Evolutionary conservation across 2,329 filamentous ascomycete species (phyloP).

Genomic region (Fusarium sacchari): DNA sequence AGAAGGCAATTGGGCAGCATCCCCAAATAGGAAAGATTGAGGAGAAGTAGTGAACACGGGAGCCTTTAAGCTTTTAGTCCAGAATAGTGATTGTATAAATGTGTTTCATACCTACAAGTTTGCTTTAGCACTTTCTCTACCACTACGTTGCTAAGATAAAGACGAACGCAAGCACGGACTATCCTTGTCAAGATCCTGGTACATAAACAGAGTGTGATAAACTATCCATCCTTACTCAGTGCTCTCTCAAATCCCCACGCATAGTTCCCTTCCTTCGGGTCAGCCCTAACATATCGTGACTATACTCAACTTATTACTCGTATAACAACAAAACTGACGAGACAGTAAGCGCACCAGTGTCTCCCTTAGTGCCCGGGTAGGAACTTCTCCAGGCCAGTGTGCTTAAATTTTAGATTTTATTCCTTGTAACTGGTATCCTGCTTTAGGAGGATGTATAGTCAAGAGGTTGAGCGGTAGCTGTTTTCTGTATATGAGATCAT

Average conservation of each 20-base stretch:
- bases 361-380: not conserved
- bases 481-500: not conserved
- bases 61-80: not conserved
- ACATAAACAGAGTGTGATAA: not conserved
- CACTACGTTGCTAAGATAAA: not conserved
- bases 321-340: not conserved
- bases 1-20: conserved; percentile 19
- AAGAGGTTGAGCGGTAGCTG: not conserved
- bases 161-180: not conserved
- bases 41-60: conserved; percentile 1
- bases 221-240: no score
- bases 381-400: not conserved
- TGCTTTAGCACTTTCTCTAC: no score
- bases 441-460: fast-evolving
- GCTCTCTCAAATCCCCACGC: not conserved
- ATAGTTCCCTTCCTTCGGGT: not conserved
- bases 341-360: not conserved
- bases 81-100: not conserved
- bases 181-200: fast-evolving
- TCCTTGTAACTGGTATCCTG: fast-evolving
- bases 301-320: fast-evolving
- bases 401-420: not conserved
- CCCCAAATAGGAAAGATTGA: conserved; percentile 34
- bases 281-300: not conserved
- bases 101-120: not conserved